Conservation (phyloP, 2,329 filamentous ascomycete genomes). For the Trichophyton mentagrophytes region DNA sequence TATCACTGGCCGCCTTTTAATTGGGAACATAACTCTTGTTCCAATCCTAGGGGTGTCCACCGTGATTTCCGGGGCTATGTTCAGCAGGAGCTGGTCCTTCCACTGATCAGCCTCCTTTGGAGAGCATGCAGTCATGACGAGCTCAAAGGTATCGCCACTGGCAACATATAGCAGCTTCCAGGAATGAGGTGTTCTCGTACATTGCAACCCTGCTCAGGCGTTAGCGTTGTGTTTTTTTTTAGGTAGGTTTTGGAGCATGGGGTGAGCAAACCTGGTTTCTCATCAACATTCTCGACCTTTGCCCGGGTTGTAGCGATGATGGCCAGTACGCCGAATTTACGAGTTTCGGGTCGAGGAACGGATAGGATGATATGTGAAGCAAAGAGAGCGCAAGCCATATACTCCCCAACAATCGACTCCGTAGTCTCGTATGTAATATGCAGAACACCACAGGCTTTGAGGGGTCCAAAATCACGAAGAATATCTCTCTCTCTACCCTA, state of each 20-base stretch:
- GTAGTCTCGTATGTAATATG: constrained; percentile 70
- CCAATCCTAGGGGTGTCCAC: constrained; percentile 13
- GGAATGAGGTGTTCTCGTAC: constrained; percentile 70
- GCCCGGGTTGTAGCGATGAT: constrained; percentile 41
- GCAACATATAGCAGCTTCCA: constrained; percentile 86
- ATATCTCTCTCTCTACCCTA: constrained; percentile 32
- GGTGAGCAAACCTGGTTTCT: constrained; percentile 21
- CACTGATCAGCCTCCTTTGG: constrained; percentile 67
- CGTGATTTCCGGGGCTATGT: constrained; percentile 35
- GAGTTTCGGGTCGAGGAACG: constrained; percentile 49
- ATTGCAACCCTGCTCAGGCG: constrained; percentile 57
- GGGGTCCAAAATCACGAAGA: constrained; percentile 68
- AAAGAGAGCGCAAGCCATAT: constrained; percentile 79
- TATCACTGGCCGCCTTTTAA: constrained; percentile 43
- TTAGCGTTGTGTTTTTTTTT: not conserved
- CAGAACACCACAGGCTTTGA: constrained; percentile 69
- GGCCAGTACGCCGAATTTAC: constrained; percentile 59
- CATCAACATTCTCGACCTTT: constrained; percentile 25
- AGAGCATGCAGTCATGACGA: constrained; percentile 78
- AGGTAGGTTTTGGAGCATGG: not conserved
- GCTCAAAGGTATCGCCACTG: constrained; percentile 63
- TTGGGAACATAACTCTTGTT: constrained; percentile 4
- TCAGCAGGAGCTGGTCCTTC: constrained; percentile 52
- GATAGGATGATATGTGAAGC: constrained; percentile 67
- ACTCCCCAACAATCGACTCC: constrained; percentile 57